Evolutionary conservation across 768 basidiomycete genomes (phyloP).

Genomic region (Hericium coralloides): DNA sequence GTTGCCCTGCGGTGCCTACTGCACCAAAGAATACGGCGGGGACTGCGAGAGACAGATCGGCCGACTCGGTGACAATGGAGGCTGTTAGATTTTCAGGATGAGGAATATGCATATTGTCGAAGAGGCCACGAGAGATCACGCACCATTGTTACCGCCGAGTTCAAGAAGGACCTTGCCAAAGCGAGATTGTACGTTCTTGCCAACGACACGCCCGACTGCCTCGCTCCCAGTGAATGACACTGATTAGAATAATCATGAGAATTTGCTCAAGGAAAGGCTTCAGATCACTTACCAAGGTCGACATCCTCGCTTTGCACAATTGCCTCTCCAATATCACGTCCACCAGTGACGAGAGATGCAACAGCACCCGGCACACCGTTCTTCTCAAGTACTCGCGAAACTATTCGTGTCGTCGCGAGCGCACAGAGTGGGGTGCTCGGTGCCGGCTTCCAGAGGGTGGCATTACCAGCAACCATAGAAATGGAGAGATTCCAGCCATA

Average conservation of each 20-base stretch:
- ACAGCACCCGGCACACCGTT: conserved; percentile 82
- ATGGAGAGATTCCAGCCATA: conserved; percentile 78
- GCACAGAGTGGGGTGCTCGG: conserved; percentile 82
- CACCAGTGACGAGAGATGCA: conserved; percentile 77
- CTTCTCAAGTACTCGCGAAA: conserved; percentile 69
- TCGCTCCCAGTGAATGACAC: conserved; percentile 97
- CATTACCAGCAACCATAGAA: conserved; percentile 84
- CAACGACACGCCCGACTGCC: conserved; percentile 77
- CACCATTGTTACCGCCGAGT: conserved; percentile 93
- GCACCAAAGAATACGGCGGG: conserved; percentile 92
- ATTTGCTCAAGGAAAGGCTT: no score
- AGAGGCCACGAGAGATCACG: conserved; percentile 11
- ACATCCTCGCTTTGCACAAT: conserved; percentile 67
- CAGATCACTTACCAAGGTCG: conserved; percentile 53
- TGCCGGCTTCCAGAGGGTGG: conserved; percentile 93
- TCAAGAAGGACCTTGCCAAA: conserved; percentile 90
- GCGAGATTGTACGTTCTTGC: conserved; percentile 74
- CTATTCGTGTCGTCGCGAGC: conserved; percentile 85
- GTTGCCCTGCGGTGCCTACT: conserved; percentile 67
- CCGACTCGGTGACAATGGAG: conserved; percentile 88
- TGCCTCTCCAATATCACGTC: conserved; percentile 69
- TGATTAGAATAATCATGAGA: conserved; percentile 19
- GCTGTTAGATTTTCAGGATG: conserved; percentile 34
- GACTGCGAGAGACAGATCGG: conserved; percentile 83
- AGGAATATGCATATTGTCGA: not conserved